A percentile compares a stretch with the other conserved stretches of the same genome.
These are phyloP conservation scores for Agrocybe pediades DNA, from an alignment of 768 basidiomycete species.

Conservation along the genomic window DNA sequence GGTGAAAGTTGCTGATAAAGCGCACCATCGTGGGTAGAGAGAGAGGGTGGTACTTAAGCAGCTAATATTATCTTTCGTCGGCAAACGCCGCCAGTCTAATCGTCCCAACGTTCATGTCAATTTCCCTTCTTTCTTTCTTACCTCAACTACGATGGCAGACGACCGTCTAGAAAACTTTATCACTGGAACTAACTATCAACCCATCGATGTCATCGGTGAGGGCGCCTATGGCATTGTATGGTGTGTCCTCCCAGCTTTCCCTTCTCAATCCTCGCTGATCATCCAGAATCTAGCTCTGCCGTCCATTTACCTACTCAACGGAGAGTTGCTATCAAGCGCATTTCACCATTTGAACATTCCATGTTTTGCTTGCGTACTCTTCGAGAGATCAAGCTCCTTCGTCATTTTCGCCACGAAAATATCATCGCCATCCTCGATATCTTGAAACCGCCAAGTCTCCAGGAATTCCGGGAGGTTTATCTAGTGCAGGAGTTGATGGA, in stretches of 20 bases:
- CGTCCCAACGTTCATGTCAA: constrained; percentile 6
- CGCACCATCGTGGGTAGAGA: too few species aligned
- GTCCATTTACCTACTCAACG: constrained; percentile 75
- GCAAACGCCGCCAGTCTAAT: constrained; percentile 13
- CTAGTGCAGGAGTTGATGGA: constrained; percentile 77
- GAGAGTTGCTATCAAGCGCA: constrained; percentile 95
- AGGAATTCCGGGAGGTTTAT: constrained; percentile 81
- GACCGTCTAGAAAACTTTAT: constrained; percentile 42
- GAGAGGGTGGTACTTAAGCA: neutral
- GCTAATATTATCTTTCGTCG: constrained; percentile 7
- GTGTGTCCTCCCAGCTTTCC: constrained; percentile 24
- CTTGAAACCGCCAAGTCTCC: constrained; percentile 70
- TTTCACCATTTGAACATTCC: constrained; percentile 92
- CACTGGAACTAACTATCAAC: constrained; percentile 62
- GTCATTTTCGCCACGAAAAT: constrained; percentile 83
- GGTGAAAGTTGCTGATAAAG: constrained; percentile 2
- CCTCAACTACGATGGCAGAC: constrained; percentile 20
- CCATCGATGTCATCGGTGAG: constrained; percentile 87
- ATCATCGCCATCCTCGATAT: constrained; percentile 98
- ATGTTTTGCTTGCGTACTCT: constrained; percentile 89
- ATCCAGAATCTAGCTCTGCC: constrained; percentile 54
- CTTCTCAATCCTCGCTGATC: constrained; percentile 15
- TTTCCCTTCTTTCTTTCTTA: constrained; percentile 6
- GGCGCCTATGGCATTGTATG: constrained; percentile 95
- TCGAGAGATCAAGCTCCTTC: constrained; percentile 90